Conservation (phyloP, 2,329 filamentous ascomycete genomes). For the Coniochaeta ligniaria region DNA sequence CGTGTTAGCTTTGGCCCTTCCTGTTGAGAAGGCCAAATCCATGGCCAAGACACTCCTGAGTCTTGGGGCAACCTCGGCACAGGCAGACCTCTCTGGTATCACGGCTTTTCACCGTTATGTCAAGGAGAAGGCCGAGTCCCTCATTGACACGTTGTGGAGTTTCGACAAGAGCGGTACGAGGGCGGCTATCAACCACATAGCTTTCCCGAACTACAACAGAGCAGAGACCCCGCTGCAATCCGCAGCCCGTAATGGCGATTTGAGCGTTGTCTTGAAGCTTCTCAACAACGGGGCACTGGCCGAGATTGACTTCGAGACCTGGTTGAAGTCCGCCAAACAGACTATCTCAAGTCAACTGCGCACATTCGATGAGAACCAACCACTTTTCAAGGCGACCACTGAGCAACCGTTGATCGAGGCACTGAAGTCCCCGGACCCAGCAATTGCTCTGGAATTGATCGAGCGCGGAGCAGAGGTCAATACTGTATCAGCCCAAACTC, state of each 20-base stretch:
- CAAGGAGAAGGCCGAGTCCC: too few species aligned
- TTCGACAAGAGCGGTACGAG: too few species aligned
- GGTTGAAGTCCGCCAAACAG: conserved; percentile 50
- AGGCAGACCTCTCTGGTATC: too few species aligned
- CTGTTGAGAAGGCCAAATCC: too few species aligned
- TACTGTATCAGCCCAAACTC: conserved; percentile 36
- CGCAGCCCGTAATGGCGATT: too few species aligned
- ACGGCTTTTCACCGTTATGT: too few species aligned
- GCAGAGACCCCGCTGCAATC: too few species aligned
- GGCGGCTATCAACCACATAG: not conserved
- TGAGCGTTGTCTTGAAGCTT: conserved; percentile 49
- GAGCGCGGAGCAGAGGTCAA: conserved; percentile 60
- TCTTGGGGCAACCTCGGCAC: too few species aligned
- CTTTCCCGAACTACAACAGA: too few species aligned
- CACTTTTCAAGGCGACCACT: conserved; percentile 35
- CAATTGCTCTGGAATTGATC: conserved; percentile 15
- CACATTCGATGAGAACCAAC: conserved; percentile 40
- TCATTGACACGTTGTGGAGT: too few species aligned
- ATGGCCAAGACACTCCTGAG: too few species aligned
- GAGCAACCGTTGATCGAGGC: conserved; percentile 65
- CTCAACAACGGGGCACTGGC: conserved; percentile 56
- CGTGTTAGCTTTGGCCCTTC: too few species aligned
- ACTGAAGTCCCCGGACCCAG: conserved; percentile 21
- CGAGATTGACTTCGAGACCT: conserved; percentile 55
- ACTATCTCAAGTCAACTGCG: conserved; percentile 27